These are phyloP conservation scores for Ogataea wickerhamii DNA, from an alignment of 805 yeast genomes.

Conservation along the genomic window DNA sequence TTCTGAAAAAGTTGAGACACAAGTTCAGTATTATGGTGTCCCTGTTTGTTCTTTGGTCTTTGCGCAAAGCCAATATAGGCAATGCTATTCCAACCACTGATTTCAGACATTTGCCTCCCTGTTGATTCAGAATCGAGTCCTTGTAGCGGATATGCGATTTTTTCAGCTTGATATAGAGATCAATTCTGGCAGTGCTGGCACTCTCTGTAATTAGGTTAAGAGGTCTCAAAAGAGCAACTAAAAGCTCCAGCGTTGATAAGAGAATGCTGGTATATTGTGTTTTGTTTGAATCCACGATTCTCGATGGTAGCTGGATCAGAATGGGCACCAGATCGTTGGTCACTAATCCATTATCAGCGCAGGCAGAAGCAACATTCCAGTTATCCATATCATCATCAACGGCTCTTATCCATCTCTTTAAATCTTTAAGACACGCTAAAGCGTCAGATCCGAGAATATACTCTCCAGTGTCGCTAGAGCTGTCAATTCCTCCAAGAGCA, in stretches of 20 bases:
- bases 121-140: constrained; percentile 54
- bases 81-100: constrained; percentile 68
- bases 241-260: constrained; percentile 67
- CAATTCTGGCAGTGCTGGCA: constrained; percentile 55
- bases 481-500: constrained; percentile 89
- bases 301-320: constrained; percentile 57
- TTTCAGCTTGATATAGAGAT: constrained; percentile 55
- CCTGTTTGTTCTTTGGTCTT: constrained; percentile 56
- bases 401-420: constrained; percentile 81
- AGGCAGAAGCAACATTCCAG: constrained; percentile 83
- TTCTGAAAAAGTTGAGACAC: constrained; percentile 70
- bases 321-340: constrained; percentile 71
- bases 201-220: constrained; percentile 55
- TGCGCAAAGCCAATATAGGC: constrained; percentile 51
- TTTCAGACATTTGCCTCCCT: constrained; percentile 59
- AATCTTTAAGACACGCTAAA: constrained; percentile 76
- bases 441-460: constrained; percentile 89
- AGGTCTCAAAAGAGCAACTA: constrained; percentile 88
- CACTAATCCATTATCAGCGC: constrained; percentile 75
- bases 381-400: constrained; percentile 72
- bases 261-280: constrained; percentile 58
- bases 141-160: constrained; percentile 72
- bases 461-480: constrained; percentile 39
- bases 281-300: constrained; percentile 31
- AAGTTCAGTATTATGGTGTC: constrained; percentile 73